A percentile compares a stretch with the other conserved stretches of the same genome.
phyloP scores from a whole-genome alignment of 768 basidiomycete genomes.

The Artomyces pyxidatus region DNA sequence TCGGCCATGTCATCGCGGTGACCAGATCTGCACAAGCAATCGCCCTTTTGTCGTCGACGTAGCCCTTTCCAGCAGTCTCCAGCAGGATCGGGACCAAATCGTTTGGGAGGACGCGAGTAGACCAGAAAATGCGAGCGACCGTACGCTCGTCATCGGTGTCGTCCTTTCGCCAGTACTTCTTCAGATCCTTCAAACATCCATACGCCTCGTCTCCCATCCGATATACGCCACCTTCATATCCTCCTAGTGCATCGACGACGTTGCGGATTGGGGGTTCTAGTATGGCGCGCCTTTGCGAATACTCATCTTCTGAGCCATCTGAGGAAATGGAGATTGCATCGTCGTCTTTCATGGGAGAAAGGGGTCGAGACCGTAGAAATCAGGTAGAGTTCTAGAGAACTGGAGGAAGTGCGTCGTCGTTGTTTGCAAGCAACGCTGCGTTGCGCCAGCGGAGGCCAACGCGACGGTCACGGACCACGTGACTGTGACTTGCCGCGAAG shows the following conservation, averaged over 20 bases:
- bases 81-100: conserved; percentile 85
- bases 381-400: too few species aligned
- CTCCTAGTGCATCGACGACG: conserved; percentile 78
- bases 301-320: conserved; percentile 21
- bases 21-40: conserved; percentile 83
- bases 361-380: too few species aligned
- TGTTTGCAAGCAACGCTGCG: too few species aligned
- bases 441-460: too few species aligned
- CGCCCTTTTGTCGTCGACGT: conserved; percentile 75
- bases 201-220: conserved; percentile 74
- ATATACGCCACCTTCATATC: conserved; percentile 58
- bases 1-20: conserved; percentile 98
- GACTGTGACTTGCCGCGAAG: too few species aligned
- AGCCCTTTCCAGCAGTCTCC: conserved; percentile 68
- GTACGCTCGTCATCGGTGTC: conserved; percentile 96
- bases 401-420: too few species aligned
- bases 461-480: too few species aligned
- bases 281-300: conserved; percentile 39
- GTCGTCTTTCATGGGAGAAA: conserved; percentile 17
- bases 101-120: conserved; percentile 76
- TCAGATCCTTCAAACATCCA: conserved; percentile 88
- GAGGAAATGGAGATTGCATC: conserved; percentile 23
- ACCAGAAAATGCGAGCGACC: conserved; percentile 88
- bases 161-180: conserved; percentile 93
- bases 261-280: conserved; percentile 61